phyloP scores from a whole-genome alignment of 306 rosid species.

The Sechiopsis laciniata region DNA sequence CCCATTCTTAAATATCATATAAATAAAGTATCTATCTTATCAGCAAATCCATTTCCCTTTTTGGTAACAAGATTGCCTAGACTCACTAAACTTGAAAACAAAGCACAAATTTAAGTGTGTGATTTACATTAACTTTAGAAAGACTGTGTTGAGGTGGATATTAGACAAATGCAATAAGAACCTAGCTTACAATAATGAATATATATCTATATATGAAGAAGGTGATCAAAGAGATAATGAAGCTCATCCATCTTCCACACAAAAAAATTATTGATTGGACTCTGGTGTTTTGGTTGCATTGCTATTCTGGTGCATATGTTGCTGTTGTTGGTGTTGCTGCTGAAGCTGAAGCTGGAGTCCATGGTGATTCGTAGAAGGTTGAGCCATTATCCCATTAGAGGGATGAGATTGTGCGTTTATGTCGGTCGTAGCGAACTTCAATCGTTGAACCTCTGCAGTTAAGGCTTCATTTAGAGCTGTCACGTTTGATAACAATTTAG shows the following conservation, averaged over 20 bases:
- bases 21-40: slow-evolving; percentile 11
- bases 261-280: slow-evolving; percentile 36
- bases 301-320: slow-evolving; percentile 51
- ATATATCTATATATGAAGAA: slow-evolving; percentile 2
- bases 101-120: slow-evolving; percentile 26
- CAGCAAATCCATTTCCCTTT: slow-evolving; percentile 1
- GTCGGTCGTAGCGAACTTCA: no score
- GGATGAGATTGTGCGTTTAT: slow-evolving; percentile 54
- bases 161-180: slow-evolving; percentile 18
- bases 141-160: slow-evolving; percentile 22
- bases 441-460: no score
- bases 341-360: slow-evolving; percentile 38
- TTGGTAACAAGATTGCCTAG: slow-evolving; percentile 32
- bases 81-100: slow-evolving; percentile 22
- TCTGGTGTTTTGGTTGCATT: slow-evolving; percentile 48
- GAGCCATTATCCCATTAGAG: slow-evolving; percentile 26
- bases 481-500: slow-evolving; percentile 21
- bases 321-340: slow-evolving; percentile 16
- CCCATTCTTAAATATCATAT: slow-evolving; percentile 17
- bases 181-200: slow-evolving; percentile 16
- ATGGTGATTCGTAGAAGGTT: slow-evolving; percentile 46
- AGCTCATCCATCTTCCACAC: slow-evolving; percentile 5
- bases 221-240: background rate
- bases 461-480: slow-evolving; percentile 91
- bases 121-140: slow-evolving; percentile 31